Conservation (phyloP, 345 rosid genomes). For the Acer saccharum region DNA sequence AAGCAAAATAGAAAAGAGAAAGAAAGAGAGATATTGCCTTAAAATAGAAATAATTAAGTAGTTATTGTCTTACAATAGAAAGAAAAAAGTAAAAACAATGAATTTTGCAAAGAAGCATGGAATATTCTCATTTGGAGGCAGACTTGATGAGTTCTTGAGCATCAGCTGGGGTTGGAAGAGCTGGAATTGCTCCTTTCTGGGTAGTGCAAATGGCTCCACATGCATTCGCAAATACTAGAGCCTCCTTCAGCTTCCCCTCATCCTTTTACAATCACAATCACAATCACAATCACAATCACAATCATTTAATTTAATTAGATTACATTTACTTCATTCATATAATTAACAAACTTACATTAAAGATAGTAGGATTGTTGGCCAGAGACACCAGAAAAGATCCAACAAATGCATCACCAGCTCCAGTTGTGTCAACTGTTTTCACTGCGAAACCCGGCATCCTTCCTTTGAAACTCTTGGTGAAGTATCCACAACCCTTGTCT, state of each 20-base stretch:
- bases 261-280: slow-evolving; percentile 24
- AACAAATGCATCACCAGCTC: slow-evolving; percentile 74
- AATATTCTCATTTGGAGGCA: slow-evolving; percentile 13
- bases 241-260: slow-evolving; percentile 55
- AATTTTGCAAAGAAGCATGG: background rate
- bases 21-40: too few species aligned
- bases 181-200: slow-evolving; percentile 70
- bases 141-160: slow-evolving; percentile 51
- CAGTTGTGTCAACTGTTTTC: slow-evolving; percentile 66
- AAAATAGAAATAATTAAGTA: too few species aligned
- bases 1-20: too few species aligned
- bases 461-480: slow-evolving; percentile 58
- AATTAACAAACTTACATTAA: slow-evolving; percentile 20
- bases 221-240: slow-evolving; percentile 54
- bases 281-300: too few species aligned
- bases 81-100: background rate
- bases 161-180: slow-evolving; percentile 49
- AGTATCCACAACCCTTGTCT: slow-evolving; percentile 68
- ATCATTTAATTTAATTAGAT: too few species aligned
- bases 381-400: slow-evolving; percentile 47
- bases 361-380: slow-evolving; percentile 39
- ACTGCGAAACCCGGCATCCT: slow-evolving; percentile 46
- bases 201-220: slow-evolving; percentile 72
- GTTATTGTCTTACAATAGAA: background rate
- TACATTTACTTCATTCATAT: too few species aligned